Evolutionary conservation across 208 protist species (phyloP).

Genomic region (Herpetomonas samuelpessoai): DNA sequence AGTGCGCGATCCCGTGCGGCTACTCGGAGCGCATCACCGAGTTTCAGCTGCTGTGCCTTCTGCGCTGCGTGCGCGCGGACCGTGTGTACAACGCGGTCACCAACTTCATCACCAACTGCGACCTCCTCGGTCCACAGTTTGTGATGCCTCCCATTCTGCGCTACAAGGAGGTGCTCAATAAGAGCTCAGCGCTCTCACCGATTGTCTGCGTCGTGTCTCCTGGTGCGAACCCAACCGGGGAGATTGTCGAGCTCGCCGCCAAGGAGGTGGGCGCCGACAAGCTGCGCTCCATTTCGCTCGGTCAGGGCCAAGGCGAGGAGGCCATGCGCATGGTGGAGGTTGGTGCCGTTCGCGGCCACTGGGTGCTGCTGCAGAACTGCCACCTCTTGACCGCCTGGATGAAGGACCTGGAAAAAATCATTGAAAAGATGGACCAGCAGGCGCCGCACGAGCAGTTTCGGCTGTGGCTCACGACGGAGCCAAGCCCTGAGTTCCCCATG

Average conservation of each 20-base stretch:
- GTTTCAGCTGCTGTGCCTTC: slow-evolving; percentile 95
- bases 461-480: slow-evolving; percentile 99
- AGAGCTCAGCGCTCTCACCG: slow-evolving; percentile 91
- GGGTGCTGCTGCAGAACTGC: slow-evolving; percentile 99
- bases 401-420: slow-evolving; percentile 97
- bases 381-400: slow-evolving; percentile 98
- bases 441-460: slow-evolving; percentile 97
- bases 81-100: slow-evolving; percentile 94
- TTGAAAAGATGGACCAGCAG: slow-evolving; percentile 95
- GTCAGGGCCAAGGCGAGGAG: slow-evolving; percentile 97
- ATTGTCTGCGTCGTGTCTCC: slow-evolving; percentile 99
- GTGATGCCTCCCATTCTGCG: slow-evolving; percentile 96
- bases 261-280: slow-evolving; percentile 94
- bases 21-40: slow-evolving; percentile 68
- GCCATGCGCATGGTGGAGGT: slow-evolving; percentile 96
- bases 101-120: slow-evolving; percentile 93
- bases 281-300: slow-evolving; percentile 96
- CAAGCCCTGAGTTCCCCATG: slow-evolving; percentile 97
- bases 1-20: slow-evolving; percentile 66
- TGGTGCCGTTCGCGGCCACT: slow-evolving; percentile 95
- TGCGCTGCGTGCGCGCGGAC: slow-evolving; percentile 97
- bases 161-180: slow-evolving; percentile 95
- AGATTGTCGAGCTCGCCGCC: slow-evolving; percentile 97
- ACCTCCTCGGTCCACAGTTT: slow-evolving; percentile 92
- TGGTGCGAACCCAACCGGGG: slow-evolving; percentile 97